These are phyloP conservation scores for Debaryomyces nepalensis DNA, from an alignment of 1,139 yeast species.

Conservation along the genomic window DNA sequence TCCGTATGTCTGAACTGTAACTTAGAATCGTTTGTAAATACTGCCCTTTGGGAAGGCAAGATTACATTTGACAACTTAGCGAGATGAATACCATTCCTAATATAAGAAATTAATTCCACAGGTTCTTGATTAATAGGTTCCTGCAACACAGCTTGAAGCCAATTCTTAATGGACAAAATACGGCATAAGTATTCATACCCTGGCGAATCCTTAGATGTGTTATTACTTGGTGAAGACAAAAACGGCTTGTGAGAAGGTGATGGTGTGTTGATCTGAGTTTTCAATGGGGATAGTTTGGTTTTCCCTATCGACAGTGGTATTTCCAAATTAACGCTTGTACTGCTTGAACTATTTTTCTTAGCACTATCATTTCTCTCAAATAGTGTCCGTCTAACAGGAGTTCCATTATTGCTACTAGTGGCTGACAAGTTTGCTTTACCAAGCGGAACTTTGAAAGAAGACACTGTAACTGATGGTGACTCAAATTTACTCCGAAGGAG, in stretches of 20 bases:
- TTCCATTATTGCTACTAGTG: conserved; percentile 26
- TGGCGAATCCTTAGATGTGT: conserved; percentile 36
- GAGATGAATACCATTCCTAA: conserved; percentile 82
- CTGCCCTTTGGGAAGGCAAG: conserved; percentile 63
- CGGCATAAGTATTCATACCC: conserved; percentile 87
- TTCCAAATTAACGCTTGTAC: conserved; percentile 17
- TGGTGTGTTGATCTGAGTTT: conserved; percentile 20
- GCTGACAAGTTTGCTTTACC: conserved; percentile 26
- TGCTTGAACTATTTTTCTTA: conserved; percentile 15
- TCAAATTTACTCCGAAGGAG: conserved; percentile 43
- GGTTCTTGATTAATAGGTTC: conserved; percentile 62
- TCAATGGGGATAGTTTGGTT: conserved; percentile 22
- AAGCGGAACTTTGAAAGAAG: conserved; percentile 43
- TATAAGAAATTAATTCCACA: conserved; percentile 52
- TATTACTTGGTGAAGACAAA: conserved; percentile 35
- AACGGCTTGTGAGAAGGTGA: conserved; percentile 24
- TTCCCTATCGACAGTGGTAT: conserved; percentile 11
- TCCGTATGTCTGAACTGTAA: conserved; percentile 91
- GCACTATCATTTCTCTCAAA: conserved; percentile 25
- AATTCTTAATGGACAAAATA: conserved; percentile 77
- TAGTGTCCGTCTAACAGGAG: conserved; percentile 25
- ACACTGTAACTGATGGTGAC: conserved; percentile 51
- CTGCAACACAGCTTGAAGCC: conserved; percentile 44
- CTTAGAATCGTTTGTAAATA: conserved; percentile 49
- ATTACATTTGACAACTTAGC: conserved; percentile 80